Base-by-base conservation (phyloP, 2,329 filamentous ascomycete species). In the Bipolaris bicolor region DNA sequence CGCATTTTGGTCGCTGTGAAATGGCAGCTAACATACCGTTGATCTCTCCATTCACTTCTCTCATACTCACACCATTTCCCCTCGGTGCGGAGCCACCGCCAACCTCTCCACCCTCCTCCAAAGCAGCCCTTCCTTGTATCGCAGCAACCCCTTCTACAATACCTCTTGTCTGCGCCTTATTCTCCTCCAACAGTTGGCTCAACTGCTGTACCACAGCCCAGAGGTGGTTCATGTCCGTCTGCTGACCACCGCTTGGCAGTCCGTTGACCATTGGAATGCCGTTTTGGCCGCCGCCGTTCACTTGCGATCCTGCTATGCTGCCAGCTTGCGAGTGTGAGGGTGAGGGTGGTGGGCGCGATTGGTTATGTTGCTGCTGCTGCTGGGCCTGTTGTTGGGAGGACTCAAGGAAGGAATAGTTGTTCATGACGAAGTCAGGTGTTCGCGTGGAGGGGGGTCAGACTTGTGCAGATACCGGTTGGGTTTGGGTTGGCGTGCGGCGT, bases 221-320 rank as follows among this genome's bases (percentile, higher is more conserved):
- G 22, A 79, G 67, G 57, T 77, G 71, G 55, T 78, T 78, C 76
- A 79, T 77, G 52, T 79, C 77, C 13, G 74, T 77, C 63, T 78
- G 76, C 49, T 77, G 76, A 43, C 77, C 76, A 6, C 75, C 74
- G 26, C 68, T 71, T 9, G 74, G 73, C 41, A 77, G 63, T 18
- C 75, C 75, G 52, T 77, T 77, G 39, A 77, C 73, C 65, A 77
- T 69, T 7, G 74, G 75, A 36, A 77, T 70, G 57, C 71, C 68
- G 58, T 71, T 76, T 33, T 71, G 69, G 46, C 65, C 66, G 39
- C 64, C 57, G 48, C 70, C 69, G 51, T 73, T 73, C 37, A 72
- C 71, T 52, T 72, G 72, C n/a, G 65, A 66, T 40, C 61, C 51
- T 37, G 57, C 49, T 29, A 60, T 57, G 20, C 49, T 57, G 33